Conservation (phyloP, 2,329 filamentous ascomycete genomes). For the Beauveria australis region DNA sequence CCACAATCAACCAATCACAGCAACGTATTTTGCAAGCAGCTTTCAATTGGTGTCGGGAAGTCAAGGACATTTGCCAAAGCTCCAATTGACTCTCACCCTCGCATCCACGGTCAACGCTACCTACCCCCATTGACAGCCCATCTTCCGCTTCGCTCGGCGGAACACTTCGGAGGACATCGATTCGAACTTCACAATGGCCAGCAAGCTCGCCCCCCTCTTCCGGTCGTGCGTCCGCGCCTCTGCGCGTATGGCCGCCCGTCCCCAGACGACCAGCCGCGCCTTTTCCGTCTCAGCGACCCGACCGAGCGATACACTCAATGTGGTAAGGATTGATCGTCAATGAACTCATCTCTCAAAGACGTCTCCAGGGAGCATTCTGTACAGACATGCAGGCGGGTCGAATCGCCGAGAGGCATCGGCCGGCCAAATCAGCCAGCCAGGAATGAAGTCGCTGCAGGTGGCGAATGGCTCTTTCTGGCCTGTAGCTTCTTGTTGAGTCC, state of each 20-base stretch:
- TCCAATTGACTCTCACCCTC: slow-evolving; percentile 18
- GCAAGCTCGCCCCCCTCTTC: slow-evolving; percentile 68
- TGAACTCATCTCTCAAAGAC: background rate
- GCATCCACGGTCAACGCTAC: slow-evolving; percentile 16
- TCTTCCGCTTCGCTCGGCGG: background rate
- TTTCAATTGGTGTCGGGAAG: slow-evolving; percentile 20
- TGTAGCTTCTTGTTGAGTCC: background rate
- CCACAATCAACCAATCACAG: slow-evolving; percentile 22
- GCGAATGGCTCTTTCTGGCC: too few species aligned
- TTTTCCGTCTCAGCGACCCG: slow-evolving; percentile 61
- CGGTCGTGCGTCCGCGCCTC: slow-evolving; percentile 57
- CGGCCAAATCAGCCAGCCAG: background rate
- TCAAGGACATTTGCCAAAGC: slow-evolving; percentile 26
- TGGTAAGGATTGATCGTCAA: slow-evolving; percentile 42
- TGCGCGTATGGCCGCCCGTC: slow-evolving; percentile 52
- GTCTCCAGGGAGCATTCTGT: background rate
- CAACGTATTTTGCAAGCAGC: slow-evolving; percentile 27
- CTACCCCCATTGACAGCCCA: slow-evolving; percentile 13
- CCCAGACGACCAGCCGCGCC: slow-evolving; percentile 40
- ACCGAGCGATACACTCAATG: slow-evolving; percentile 63
- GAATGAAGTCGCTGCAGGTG: background rate
- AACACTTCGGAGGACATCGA: background rate
- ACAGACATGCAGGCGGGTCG: too few species aligned
- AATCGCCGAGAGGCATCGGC: background rate
- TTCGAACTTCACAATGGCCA: slow-evolving; percentile 55